phyloP scores from a whole-genome alignment of 106 monocot genomes.

The Platanthera zijinensis region DNA sequence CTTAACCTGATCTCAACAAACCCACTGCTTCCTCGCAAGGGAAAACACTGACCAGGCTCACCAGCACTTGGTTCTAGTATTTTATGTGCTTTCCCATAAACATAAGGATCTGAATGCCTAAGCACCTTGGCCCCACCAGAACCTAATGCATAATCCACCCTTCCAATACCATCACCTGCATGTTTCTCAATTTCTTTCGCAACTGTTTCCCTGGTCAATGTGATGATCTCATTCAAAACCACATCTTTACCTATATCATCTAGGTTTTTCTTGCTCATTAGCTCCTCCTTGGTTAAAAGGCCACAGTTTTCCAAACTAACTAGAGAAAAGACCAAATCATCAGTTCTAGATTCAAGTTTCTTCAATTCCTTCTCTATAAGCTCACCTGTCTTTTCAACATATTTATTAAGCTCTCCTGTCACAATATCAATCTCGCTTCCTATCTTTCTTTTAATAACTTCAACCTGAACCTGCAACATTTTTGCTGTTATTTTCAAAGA shows the following conservation, averaged over 20 bases:
- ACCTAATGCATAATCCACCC: constrained; percentile 51
- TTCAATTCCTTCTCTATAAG: constrained; percentile 38
- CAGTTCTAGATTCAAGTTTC: constrained; percentile 33
- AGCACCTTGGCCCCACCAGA: constrained; percentile 52
- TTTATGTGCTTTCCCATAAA: constrained; percentile 53
- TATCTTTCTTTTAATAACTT: constrained; percentile 65
- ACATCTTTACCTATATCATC: constrained; percentile 14
- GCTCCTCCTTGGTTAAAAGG: constrained; percentile 50
- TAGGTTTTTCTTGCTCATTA: constrained; percentile 23
- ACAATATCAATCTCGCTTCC: constrained; percentile 30
- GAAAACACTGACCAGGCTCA: constrained; percentile 89
- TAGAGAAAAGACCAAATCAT: constrained; percentile 38
- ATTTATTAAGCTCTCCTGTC: constrained; percentile 22
- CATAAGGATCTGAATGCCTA: constrained; percentile 42
- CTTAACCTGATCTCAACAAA: constrained; percentile 71
- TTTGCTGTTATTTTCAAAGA: constrained; percentile 56
- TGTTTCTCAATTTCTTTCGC: constrained; percentile 52
- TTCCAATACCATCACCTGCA: constrained; percentile 52
- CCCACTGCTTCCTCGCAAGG: constrained; percentile 57
- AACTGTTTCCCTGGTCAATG: constrained; percentile 37
- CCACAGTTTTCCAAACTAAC: constrained; percentile 28
- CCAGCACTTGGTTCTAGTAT: constrained; percentile 95
- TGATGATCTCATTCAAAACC: constrained; percentile 40
- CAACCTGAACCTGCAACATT: constrained; percentile 85
- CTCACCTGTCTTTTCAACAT: constrained; percentile 36